Base-by-base conservation (phyloP, 75 land plant species). In the Pseudotsuga menziesii region DNA sequence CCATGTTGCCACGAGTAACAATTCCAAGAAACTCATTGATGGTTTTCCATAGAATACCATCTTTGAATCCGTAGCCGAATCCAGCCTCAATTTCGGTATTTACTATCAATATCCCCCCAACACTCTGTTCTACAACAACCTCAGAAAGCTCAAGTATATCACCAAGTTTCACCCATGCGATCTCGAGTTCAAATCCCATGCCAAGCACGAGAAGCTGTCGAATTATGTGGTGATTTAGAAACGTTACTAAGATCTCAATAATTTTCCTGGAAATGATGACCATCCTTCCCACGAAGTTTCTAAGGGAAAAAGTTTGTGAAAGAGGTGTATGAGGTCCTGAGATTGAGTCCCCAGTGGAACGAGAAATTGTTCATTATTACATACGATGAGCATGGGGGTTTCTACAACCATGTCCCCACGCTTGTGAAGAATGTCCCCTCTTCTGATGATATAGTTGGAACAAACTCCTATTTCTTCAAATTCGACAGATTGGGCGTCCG, bases 41-140 rank as follows among this genome's bases (percentile, higher is more conserved):
- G 99, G 99, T 26, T 58, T 58, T 5, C 99, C 99, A 7, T 97
- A 96, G 80, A 85, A 78, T 75, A 96, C 99, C 61, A 92, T 96
- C 56, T 94, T 93, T 75, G 99, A 96, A 44, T 86, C 90, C 17
- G 20, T 96, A 57, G 77, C 86, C 8, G 97, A 96, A 20, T 88
- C 78, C 11, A 94, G 97, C 0, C 85, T 78, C 41, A 59, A 81
- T 20, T 96, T 96, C 44, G 97, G 93, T 23, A 85, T 96, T 20
- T 96, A 96, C 67, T 89, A 86, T 76, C 93, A 89, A 82, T 85
- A 89, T 73, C 84, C 60, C 61, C 85, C 88, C 56, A 73, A 75
- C 58, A 56, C 72, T 36, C 79, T 87, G 36, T 95, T 95, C 88
- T 95, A 88, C 86, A 60, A 83, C 36, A 89, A 77, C 69, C 86